Percentiles rank a stretch among this genome's conserved stretches.
Evolutionary conservation across 2,329 filamentous ascomycete species (phyloP).

Genomic region (Colletotrichum aenigma): DNA sequence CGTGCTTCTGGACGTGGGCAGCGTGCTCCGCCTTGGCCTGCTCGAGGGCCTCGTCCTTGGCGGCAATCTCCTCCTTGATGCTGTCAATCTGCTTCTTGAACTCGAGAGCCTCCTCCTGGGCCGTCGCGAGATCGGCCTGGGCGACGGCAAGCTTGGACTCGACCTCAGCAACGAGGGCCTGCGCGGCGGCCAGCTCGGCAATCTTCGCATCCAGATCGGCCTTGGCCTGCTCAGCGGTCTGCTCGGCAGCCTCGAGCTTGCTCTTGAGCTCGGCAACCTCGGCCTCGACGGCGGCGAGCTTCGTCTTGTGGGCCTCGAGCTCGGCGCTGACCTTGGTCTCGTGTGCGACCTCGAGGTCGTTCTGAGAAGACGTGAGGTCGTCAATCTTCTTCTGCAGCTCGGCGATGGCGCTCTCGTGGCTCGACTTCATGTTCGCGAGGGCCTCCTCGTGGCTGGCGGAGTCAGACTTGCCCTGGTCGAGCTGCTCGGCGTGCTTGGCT

Average conservation of each 20-base stretch:
- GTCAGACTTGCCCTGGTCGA: conserved; percentile 50
- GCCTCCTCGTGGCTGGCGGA: conserved; percentile 52
- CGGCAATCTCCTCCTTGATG: conserved; percentile 48
- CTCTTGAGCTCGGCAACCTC: conserved; percentile 56
- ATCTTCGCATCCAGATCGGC: conserved; percentile 48
- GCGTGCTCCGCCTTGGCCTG: conserved; percentile 55
- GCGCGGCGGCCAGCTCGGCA: conserved; percentile 40
- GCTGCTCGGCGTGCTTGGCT: conserved; percentile 55
- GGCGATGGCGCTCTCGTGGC: conserved; percentile 51
- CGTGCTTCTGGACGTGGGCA: conserved; percentile 51
- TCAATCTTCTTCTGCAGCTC: conserved; percentile 62
- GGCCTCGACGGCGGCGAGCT: conserved; percentile 55
- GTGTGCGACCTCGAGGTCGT: conserved; percentile 48
- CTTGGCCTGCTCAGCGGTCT: conserved; percentile 46
- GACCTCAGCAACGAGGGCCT: conserved; percentile 43
- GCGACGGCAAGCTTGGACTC: conserved; percentile 52
- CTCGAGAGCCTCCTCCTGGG: conserved; percentile 50
- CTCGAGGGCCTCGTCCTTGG: conserved; percentile 53
- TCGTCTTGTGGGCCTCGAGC: conserved; percentile 46
- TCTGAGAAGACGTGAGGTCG: conserved; percentile 52
- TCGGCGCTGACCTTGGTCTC: conserved; percentile 49
- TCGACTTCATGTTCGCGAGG: conserved; percentile 53
- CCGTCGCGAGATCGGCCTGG: conserved; percentile 44
- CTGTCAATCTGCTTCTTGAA: conserved; percentile 54
- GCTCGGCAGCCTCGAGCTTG: conserved; percentile 51